Percentiles rank a stretch among this genome's conserved stretches.
These are phyloP conservation scores for Inosperma sp. DNA, from an alignment of 768 basidiomycete genomes.

Conservation along the genomic window DNA sequence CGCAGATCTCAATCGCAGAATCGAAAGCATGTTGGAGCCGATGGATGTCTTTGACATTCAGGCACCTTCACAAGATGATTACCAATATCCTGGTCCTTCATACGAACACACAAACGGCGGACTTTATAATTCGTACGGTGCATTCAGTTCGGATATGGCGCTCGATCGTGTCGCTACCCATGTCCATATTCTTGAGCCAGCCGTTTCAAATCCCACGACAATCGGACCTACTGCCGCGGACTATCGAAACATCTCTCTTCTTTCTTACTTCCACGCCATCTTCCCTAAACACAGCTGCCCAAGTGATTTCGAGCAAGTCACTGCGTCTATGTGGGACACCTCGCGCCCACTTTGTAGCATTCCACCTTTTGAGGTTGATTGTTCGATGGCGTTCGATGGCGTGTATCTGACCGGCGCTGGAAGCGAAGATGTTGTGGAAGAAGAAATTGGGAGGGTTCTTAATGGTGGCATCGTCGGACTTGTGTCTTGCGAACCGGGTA, in stretches of 20 bases:
- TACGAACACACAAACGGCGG: constrained; percentile 3
- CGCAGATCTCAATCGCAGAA: constrained; percentile 64
- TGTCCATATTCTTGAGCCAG: constrained; percentile 46
- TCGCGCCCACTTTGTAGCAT: constrained; percentile 60
- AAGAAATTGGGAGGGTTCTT: constrained; percentile 66
- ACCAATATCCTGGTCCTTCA: constrained; percentile 1
- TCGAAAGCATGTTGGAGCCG: constrained; percentile 63
- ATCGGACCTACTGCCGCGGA: constrained; percentile 56
- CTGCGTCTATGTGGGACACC: constrained; percentile 60
- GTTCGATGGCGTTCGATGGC: constrained; percentile 49
- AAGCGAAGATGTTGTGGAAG: constrained; percentile 68
- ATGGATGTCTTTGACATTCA: constrained; percentile 55
- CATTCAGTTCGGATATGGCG: neutral
- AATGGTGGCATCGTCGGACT: constrained; percentile 81
- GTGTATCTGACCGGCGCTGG: constrained; percentile 71
- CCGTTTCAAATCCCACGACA: constrained; percentile 39
- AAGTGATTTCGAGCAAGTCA: constrained; percentile 25
- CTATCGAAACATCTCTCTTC: constrained; percentile 58
- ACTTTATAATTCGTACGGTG: constrained; percentile 10
- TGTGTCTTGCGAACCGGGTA: constrained; percentile 46
- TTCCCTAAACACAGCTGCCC: constrained; percentile 22
- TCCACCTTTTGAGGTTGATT: constrained; percentile 70
- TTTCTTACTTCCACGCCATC: constrained; percentile 74
- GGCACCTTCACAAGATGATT: constrained; percentile 21
- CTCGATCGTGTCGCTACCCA: constrained; percentile 9